phyloP scores from a whole-genome alignment of 139 green algal genomes.

The Chlorella ohadii region DNA sequence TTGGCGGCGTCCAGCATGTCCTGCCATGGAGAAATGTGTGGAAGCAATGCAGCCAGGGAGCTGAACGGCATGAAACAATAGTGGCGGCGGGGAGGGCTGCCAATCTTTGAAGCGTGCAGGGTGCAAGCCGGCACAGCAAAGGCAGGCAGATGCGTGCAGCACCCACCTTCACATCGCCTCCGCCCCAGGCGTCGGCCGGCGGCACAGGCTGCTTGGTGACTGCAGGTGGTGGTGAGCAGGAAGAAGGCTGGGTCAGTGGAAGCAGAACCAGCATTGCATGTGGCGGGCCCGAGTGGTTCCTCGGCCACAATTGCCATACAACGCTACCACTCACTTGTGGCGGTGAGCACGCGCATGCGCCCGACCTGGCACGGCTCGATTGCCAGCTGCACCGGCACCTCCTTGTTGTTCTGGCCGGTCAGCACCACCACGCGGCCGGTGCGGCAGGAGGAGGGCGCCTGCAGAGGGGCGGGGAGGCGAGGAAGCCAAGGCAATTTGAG shows the following conservation, averaged over 20 bases:
- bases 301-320: no score
- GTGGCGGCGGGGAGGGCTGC: no score
- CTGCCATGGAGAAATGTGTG: neutral
- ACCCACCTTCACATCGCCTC: neutral
- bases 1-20: slow-evolving; percentile 1
- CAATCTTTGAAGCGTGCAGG: no score
- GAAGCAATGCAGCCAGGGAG: no score
- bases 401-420: neutral
- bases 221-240: neutral
- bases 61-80: no score
- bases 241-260: neutral
- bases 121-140: neutral
- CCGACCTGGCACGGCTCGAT: slow-evolving; percentile 1
- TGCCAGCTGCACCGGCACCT: neutral
- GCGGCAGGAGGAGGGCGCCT: slow-evolving; percentile 5
- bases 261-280: no score
- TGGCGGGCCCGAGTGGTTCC: no score
- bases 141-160: neutral
- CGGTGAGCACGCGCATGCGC: neutral
- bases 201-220: slow-evolving; percentile 3
- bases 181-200: neutral
- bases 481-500: neutral
- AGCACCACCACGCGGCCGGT: neutral
- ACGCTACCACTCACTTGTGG: neutral
- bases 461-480: neutral